Base-by-base conservation (phyloP, 192 early-diverging fungal genomes). In the Mortierella antarctica region DNA sequence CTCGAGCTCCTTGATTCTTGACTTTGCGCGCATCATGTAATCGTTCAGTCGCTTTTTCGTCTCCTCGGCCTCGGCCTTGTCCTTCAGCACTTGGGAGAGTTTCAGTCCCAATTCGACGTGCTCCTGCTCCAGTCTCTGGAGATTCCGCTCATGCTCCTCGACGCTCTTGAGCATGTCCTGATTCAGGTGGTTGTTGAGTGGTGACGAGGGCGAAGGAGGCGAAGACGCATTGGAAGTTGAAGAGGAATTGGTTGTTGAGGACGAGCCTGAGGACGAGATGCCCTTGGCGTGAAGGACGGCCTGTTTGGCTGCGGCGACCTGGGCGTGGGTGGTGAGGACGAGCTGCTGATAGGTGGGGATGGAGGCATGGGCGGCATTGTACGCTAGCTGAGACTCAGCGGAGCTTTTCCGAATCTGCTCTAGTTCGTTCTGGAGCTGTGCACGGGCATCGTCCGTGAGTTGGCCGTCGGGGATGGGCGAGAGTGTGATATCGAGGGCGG, bases 41-140 rank as follows among this genome's bases (percentile, higher is more conserved):
- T 80, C 77, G 42, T 64, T 80, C 70, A 80, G 42, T 6, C 70
- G 49, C 65, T 80, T 80, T 60, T 80, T 80, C 1, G 77, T 80
- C 51, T 80, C 77, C 21, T 80, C 77, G 1, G 77, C 77, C 60
- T 80, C 77, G 9, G 77, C 77, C 65, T 80, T 80, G 55, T 80
- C 77, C 46, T 65, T 65, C 15, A 80, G 51, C 9, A 68, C 77
- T 42, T 72, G 70, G 12, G 77, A 80, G 10, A 80, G 57, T 20
- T 67, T 71, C 13, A 72, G 41, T 2, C 77, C 77, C 2, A 80
- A 65, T 6, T 72, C 70, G 12, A 68, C 67, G 47, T 80, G 77
- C 55, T 80, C 70, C 31, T 72, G 70, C 13, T 80, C 77, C 46
- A 80, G 65, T 41, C 42, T 14, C 54, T 53, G 46, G 40, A 80